Evolutionary conservation across 345 rosid species (phyloP).

Genomic region (Heritiera fomes): DNA sequence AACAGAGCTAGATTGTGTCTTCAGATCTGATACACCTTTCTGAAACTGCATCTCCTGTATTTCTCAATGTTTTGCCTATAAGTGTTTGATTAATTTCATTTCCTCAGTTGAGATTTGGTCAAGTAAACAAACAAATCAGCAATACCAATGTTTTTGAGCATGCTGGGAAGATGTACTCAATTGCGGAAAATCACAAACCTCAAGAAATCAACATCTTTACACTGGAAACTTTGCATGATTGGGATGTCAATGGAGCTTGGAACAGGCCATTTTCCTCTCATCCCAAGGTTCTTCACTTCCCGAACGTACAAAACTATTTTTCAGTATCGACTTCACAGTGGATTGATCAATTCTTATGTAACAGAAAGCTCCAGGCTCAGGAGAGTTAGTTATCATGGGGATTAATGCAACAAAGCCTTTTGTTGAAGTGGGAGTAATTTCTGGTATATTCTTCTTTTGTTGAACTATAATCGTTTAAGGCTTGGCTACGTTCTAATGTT

Average conservation of each 20-base stretch:
- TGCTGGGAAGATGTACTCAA: slow-evolving; percentile 38
- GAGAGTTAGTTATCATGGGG: slow-evolving; percentile 49
- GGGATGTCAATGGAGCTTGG: slow-evolving; percentile 50
- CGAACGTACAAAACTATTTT: not conserved
- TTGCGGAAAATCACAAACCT: slow-evolving; percentile 38
- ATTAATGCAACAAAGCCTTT: slow-evolving; percentile 39
- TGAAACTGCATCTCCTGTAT: not conserved
- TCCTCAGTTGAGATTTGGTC: slow-evolving; percentile 38
- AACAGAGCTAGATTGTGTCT: no score
- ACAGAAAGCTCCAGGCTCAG: slow-evolving; percentile 44
- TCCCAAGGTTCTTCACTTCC: slow-evolving; percentile 36
- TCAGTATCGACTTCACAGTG: not conserved
- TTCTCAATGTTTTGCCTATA: not conserved
- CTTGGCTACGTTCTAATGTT: not conserved
- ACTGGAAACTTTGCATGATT: slow-evolving; percentile 29
- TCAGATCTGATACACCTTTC: no score
- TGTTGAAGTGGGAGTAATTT: slow-evolving; percentile 41
- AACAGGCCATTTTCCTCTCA: slow-evolving; percentile 41
- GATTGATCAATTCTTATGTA: not conserved
- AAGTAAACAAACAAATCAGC: slow-evolving; percentile 28
- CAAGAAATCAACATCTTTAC: slow-evolving; percentile 41
- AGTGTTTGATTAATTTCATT: not conserved
- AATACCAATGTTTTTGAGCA: slow-evolving; percentile 43
- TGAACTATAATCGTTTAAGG: not conserved
- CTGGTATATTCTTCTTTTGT: slow-evolving; percentile 30